Evolutionary conservation across 805 yeast genomes (phyloP).

Genomic region (Starmerella stigmatis): DNA sequence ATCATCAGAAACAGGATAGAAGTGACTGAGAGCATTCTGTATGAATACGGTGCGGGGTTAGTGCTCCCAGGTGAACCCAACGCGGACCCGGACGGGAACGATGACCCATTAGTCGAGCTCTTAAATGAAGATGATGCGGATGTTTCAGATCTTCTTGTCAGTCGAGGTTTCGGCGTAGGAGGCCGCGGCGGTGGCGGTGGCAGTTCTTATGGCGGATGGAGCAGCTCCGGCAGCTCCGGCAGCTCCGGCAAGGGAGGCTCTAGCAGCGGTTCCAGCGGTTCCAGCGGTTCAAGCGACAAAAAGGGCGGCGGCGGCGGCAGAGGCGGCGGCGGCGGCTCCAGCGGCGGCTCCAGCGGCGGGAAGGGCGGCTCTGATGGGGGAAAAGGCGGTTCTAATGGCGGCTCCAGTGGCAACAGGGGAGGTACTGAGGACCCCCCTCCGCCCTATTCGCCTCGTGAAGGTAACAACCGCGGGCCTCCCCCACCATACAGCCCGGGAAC

Average conservation of each 20-base stretch:
- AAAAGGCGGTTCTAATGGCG: neutral
- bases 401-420: neutral
- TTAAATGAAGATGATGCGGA: too few relatives aligned
- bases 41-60: too few relatives aligned
- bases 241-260: neutral
- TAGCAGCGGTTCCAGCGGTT: neutral
- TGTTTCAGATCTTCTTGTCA: too few relatives aligned
- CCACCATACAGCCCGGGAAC: constrained; percentile 1
- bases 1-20: too few relatives aligned
- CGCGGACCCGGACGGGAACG: too few relatives aligned
- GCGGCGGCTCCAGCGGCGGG: neutral
- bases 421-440: neutral
- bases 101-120: too few relatives aligned
- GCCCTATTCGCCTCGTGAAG: neutral
- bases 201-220: neutral
- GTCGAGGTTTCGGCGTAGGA: neutral
- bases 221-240: neutral
- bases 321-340: neutral
- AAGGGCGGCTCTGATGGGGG: neutral
- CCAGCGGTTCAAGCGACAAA: neutral
- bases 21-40: too few relatives aligned
- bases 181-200: neutral
- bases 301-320: neutral
- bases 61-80: too few relatives aligned
- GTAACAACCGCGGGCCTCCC: neutral